These are phyloP conservation scores for Botryotinia globosa DNA, from an alignment of 2,329 filamentous ascomycete species.

Conservation along the genomic window DNA sequence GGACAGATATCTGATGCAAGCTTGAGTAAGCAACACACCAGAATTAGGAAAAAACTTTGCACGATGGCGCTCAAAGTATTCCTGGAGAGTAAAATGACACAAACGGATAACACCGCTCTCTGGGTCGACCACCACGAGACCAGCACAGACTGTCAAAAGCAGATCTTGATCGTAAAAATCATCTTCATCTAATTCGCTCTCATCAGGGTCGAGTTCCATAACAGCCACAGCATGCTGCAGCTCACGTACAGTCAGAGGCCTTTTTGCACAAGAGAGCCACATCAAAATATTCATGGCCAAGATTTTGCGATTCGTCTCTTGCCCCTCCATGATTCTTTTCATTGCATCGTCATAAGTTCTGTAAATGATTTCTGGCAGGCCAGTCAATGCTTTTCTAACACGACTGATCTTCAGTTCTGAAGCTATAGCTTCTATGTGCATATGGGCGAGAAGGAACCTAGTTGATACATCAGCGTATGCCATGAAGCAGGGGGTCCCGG, in stretches of 20 bases:
- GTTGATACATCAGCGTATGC: neutral
- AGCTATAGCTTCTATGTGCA: conserved; percentile 38
- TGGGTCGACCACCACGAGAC: conserved; percentile 33
- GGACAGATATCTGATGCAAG: conserved; percentile 34
- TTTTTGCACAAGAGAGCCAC: conserved; percentile 44
- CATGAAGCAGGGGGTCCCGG: neutral
- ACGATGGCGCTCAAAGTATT: conserved; percentile 29
- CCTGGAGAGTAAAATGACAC: conserved; percentile 34
- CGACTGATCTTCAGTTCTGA: conserved; percentile 33
- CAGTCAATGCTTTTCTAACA: conserved; percentile 35
- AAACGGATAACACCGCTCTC: conserved; percentile 31
- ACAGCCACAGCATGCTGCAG: conserved; percentile 46
- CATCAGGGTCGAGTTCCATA: conserved; percentile 38
- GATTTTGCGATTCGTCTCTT: conserved; percentile 13
- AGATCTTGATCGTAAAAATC: conserved; percentile 21
- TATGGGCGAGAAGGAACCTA: conserved; percentile 36
- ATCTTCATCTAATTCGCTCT: conserved; percentile 29
- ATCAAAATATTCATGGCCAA: conserved; percentile 19
- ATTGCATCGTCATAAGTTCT: conserved; percentile 43
- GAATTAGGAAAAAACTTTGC: conserved; percentile 21
- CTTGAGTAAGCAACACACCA: conserved; percentile 13
- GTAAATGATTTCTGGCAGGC: conserved; percentile 27
- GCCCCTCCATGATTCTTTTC: conserved; percentile 35
- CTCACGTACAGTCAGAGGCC: conserved; percentile 39
- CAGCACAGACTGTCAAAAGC: conserved; percentile 29